Base-by-base conservation (phyloP, 129 eudicot species). In the Centella asiatica region DNA sequence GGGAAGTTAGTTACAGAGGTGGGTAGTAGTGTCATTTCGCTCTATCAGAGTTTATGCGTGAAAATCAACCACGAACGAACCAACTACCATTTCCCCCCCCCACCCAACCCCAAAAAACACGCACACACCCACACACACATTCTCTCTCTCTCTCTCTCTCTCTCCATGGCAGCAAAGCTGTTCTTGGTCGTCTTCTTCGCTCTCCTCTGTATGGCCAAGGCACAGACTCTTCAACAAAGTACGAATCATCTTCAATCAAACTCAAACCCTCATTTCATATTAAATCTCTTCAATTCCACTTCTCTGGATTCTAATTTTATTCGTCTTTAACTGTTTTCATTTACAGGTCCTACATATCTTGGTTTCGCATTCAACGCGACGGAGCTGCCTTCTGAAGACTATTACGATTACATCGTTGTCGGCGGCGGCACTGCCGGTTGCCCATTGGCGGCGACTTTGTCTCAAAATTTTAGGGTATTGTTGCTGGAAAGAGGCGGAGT, bases 351-450 rank as follows among this genome's bases (percentile, higher is more conserved):
- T 9, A 20, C 66, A 1, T 81, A 83, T 62, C 45, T 83, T 64
- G 64, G 66, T 4, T 81, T 90, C 47, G 74, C 81, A 60, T 60
- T 70, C 22, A 86, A 90, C 9, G 89, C 97, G 1, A 83, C 95
- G 7, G 89, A 73, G 1, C 68, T 86, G 24, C 87, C 89, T 20
- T 53, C 85, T 2, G 89, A 76, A 18, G 97, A 86, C 22, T 79
- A 70, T 49, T 90, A 70, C 29, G 95, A 90, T 57, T 90, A 86
- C 83, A 78, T 90, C 46, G 64, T 86, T 0, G 87, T 86, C 47
- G 95, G 97, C 14, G 98, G 98, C 4, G 98, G 98, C 50, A 90
- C 95, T 27, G 74, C 88, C 39, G 95, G 95, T 22, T 85, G 97
- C 60, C 97, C 95, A 20, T 60, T 89, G 72, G 95, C 95, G 37